phyloP scores from a whole-genome alignment of 2,329 filamentous ascomycete species.

The Pseudogymnoascus sp. region DNA sequence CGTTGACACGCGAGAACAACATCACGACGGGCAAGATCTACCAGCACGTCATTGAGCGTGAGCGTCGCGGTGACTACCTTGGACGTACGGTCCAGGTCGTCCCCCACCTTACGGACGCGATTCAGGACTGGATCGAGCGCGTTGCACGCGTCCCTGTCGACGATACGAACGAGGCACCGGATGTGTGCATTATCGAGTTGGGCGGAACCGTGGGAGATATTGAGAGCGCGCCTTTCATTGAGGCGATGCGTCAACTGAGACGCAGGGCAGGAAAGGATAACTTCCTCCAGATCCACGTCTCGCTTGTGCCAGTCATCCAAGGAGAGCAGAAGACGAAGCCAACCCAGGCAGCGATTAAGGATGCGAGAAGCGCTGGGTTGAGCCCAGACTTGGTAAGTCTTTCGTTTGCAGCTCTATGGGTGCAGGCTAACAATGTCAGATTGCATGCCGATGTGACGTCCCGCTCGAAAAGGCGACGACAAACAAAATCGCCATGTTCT shows the following conservation, averaged over 20 bases:
- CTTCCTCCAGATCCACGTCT: slow-evolving; percentile 84
- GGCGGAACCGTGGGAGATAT: slow-evolving; percentile 64
- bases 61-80: slow-evolving; percentile 65
- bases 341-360: slow-evolving; percentile 82
- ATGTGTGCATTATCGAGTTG: slow-evolving; percentile 80
- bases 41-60: slow-evolving; percentile 71
- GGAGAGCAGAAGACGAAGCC: slow-evolving; percentile 93
- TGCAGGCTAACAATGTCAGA: slow-evolving; percentile 39
- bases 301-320: slow-evolving; percentile 63
- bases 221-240: slow-evolving; percentile 79
- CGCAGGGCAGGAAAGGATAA: slow-evolving; percentile 66
- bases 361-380: slow-evolving; percentile 63
- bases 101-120: slow-evolving; percentile 83
- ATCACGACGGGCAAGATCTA: slow-evolving; percentile 98
- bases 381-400: slow-evolving; percentile 56
- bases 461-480: slow-evolving; percentile 66
- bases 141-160: slow-evolving; percentile 83
- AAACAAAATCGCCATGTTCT: slow-evolving; percentile 81
- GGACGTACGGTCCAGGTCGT: slow-evolving; percentile 87
- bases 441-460: slow-evolving; percentile 84
- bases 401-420: not conserved
- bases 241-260: slow-evolving; percentile 74
- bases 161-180: slow-evolving; percentile 70
- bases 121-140: slow-evolving; percentile 85
- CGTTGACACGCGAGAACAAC: slow-evolving; percentile 79